These are phyloP conservation scores for Trichophyton mentagrophytes DNA, from an alignment of 2,329 filamentous ascomycete species.

Conservation along the genomic window DNA sequence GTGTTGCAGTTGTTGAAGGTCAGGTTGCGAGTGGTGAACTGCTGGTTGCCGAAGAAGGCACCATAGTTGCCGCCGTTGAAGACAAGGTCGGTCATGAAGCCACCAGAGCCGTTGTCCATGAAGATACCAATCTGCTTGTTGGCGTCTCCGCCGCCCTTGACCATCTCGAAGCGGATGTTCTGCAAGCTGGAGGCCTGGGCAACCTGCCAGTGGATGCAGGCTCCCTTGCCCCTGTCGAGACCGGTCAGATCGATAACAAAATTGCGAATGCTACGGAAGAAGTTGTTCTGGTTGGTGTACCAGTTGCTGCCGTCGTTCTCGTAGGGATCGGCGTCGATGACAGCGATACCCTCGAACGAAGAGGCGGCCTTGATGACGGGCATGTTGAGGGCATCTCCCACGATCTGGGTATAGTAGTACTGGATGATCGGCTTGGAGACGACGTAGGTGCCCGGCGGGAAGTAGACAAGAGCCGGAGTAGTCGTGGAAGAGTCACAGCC, in stretches of 20 bases:
- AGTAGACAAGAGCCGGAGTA: constrained; percentile 80
- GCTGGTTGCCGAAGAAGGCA: constrained; percentile 71
- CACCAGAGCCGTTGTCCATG: constrained; percentile 74
- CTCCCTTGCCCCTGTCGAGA: constrained; percentile 40
- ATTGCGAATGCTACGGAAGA: constrained; percentile 72
- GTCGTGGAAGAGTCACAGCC: constrained; percentile 73
- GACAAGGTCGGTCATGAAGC: constrained; percentile 68
- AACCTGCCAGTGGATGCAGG: constrained; percentile 74
- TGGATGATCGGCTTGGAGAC: constrained; percentile 68
- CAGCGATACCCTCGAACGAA: constrained; percentile 68
- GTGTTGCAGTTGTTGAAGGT: constrained; percentile 72
- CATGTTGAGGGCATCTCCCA: constrained; percentile 61
- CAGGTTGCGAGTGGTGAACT: constrained; percentile 74
- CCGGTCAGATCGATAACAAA: constrained; percentile 68
- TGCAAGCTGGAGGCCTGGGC: constrained; percentile 71
- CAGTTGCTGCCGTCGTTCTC: constrained; percentile 54
- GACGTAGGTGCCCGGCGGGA: constrained; percentile 75
- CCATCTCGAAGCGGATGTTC: constrained; percentile 73
- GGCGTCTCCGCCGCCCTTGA: constrained; percentile 47
- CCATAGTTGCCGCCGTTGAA: constrained; percentile 75
- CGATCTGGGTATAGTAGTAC: constrained; percentile 82
- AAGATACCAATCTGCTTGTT: constrained; percentile 68
- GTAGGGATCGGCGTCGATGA: constrained; percentile 85
- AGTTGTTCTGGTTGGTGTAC: constrained; percentile 72
- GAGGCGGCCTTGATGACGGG: constrained; percentile 64